Evolutionary conservation across 345 rosid species (phyloP).

Genomic region (Moricandia arvensis): DNA sequence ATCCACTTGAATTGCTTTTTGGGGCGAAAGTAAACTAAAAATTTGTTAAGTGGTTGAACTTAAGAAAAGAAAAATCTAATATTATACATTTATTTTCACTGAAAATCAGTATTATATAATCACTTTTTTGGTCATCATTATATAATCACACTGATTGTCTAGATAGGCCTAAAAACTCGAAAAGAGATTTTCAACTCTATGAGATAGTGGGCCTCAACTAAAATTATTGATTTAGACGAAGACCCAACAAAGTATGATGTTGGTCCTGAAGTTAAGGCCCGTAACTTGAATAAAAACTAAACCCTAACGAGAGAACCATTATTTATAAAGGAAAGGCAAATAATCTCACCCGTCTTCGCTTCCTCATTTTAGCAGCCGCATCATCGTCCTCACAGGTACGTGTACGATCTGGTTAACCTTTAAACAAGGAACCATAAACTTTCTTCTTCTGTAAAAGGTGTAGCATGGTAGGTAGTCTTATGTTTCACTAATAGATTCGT

Average conservation of each 20-base stretch:
- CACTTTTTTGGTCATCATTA: too few species aligned
- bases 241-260: background rate
- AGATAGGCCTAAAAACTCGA: background rate
- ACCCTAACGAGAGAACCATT: background rate
- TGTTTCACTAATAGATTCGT: background rate
- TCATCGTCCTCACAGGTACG: background rate
- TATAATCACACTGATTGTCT: too few species aligned
- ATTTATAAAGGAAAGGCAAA: background rate
- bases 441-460: background rate
- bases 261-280: background rate
- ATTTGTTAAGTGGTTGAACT: background rate
- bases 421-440: background rate
- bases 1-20: background rate
- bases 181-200: background rate
- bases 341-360: background rate
- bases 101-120: too few species aligned
- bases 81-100: too few species aligned
- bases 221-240: background rate
- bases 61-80: background rate
- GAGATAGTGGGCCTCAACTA: background rate
- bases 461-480: background rate
- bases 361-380: background rate
- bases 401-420: background rate
- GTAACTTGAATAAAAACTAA: background rate
- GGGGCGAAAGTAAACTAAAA: background rate